A percentile compares a stretch with the other conserved stretches of the same genome.
phyloP scores from a whole-genome alignment of 306 rosid species.

The Rubus idaeus region DNA sequence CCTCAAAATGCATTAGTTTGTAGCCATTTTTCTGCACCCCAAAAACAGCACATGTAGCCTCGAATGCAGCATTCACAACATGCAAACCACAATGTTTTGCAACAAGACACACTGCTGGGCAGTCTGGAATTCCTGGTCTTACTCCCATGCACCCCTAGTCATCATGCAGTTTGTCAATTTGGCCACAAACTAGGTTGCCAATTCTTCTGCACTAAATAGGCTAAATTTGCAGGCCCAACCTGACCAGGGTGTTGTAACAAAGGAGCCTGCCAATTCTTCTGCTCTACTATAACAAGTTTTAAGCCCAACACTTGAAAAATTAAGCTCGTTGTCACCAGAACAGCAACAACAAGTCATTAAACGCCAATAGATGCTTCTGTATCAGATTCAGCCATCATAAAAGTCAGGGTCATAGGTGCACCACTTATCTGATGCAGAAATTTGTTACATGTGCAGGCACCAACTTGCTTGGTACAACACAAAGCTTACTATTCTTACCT shows the following conservation, averaged over 20 bases:
- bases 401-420: conserved; percentile 5
- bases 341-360: conserved; percentile 84
- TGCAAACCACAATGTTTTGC: conserved; percentile 44
- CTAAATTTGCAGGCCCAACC: too few relatives aligned
- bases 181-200: conserved; percentile 54
- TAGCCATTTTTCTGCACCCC: conserved; percentile 52
- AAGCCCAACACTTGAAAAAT: conserved; percentile 77
- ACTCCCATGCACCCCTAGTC: conserved; percentile 44
- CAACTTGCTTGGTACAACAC: conserved; percentile 17
- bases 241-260: conserved; percentile 10
- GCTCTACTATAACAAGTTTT: conserved; percentile 75
- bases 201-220: conserved; percentile 41
- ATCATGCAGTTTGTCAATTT: conserved; percentile 42
- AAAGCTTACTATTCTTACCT: background rate
- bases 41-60: conserved; percentile 52
- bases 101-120: conserved; percentile 52
- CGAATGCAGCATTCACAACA: conserved; percentile 50
- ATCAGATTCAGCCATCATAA: conserved; percentile 61
- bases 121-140: conserved; percentile 46
- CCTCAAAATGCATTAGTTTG: conserved; percentile 62
- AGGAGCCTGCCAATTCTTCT: conserved; percentile 42
- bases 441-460: background rate
- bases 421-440: background rate
- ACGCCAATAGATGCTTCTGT: conserved; percentile 73
- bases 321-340: conserved; percentile 71